Conservation (phyloP, 257 asterid genomes). For the Dorcoceras hygrometricum region DNA sequence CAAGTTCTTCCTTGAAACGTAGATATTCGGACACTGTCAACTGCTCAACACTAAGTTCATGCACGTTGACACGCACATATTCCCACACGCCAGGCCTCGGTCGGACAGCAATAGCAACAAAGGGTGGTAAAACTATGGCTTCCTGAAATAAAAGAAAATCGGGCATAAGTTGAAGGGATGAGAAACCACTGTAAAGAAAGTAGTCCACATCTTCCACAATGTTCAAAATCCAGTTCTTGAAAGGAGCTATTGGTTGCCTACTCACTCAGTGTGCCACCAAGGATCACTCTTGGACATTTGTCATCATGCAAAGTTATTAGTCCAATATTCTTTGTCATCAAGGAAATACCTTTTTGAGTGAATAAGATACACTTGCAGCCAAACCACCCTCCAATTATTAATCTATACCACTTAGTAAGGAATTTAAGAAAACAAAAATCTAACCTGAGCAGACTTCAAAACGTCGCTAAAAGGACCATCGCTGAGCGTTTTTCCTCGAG, state of each 20-base stretch:
- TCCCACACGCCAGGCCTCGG: constrained; percentile 46
- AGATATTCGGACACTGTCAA: constrained; percentile 30
- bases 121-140: constrained; percentile 33
- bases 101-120: constrained; percentile 36
- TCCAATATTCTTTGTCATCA: too few relatives aligned
- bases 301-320: too few relatives aligned
- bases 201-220: too few relatives aligned
- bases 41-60: constrained; percentile 20
- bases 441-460: constrained; percentile 74
- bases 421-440: background rate
- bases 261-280: too few relatives aligned
- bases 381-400: background rate
- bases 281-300: too few relatives aligned
- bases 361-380: background rate
- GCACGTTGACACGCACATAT: constrained; percentile 30
- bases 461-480: constrained; percentile 86
- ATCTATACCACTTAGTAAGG: too few relatives aligned
- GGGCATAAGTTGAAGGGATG: too few relatives aligned
- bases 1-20: constrained; percentile 31
- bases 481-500: constrained; percentile 40
- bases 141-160: constrained; percentile 16
- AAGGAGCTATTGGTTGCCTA: too few relatives aligned
- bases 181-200: too few relatives aligned
- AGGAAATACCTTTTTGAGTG: too few relatives aligned
- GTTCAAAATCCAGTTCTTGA: too few relatives aligned